Percentiles rank a stretch among this genome's conserved stretches.
Evolutionary conservation across 441 rosid species (phyloP).

Genomic region (Metrosideros polymorpha): DNA sequence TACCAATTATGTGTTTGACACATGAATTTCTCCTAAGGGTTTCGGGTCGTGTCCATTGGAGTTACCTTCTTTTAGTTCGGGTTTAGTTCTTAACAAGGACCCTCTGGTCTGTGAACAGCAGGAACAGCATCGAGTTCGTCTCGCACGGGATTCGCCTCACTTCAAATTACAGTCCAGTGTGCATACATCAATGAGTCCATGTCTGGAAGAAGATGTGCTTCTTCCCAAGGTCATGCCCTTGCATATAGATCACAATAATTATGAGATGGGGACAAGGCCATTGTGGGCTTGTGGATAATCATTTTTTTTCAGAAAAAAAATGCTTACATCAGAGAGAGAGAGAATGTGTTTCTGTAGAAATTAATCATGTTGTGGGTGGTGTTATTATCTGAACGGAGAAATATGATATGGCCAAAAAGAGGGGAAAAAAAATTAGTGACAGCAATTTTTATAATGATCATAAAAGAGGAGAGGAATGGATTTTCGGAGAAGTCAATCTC

Average conservation of each 20-base stretch:
- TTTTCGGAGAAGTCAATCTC: not conserved
- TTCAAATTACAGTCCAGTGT: not conserved
- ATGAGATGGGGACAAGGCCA: constrained; percentile 11
- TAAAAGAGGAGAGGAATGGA: not conserved
- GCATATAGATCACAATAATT: constrained; percentile 6
- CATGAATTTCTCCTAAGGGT: not conserved
- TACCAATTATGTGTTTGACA: not conserved
- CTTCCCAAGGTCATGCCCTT: not conserved
- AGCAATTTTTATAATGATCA: not conserved
- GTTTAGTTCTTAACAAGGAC: not conserved
- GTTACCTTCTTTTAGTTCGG: not conserved
- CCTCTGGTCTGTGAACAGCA: not conserved
- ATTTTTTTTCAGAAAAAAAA: constrained; percentile 18
- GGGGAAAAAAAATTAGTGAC: not conserved
- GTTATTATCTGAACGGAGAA: constrained; percentile 31
- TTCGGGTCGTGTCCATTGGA: not conserved
- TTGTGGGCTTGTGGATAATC: constrained; percentile 40
- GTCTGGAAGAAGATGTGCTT: not conserved
- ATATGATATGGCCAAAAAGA: constrained; percentile 18
- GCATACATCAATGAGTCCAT: not conserved
- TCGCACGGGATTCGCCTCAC: not conserved
- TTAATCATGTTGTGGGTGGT: constrained; percentile 23
- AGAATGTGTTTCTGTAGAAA: not conserved
- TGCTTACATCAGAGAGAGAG: constrained; percentile 39
- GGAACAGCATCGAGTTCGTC: not conserved